Percentiles rank a stretch among this genome's conserved stretches.
Conservation (phyloP, 179 eudicot species). For the Silene noctiflora region DNA sequence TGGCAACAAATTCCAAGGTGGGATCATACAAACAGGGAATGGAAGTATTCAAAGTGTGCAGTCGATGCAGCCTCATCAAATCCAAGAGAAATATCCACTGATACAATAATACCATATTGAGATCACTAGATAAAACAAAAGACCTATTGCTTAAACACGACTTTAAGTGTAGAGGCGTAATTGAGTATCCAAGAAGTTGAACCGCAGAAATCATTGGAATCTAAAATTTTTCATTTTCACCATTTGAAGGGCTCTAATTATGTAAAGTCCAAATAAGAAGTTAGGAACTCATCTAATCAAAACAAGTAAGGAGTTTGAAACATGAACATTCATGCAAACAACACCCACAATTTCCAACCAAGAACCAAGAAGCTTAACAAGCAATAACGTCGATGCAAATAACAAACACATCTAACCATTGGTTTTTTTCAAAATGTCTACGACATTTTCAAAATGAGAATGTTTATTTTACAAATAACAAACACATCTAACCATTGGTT, state of each 20-base stretch:
- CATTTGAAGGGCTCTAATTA: too few species aligned
- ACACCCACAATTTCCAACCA: neutral
- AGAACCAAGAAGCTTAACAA: neutral
- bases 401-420: too few species aligned
- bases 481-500: too few species aligned
- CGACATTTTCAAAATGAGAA: too few species aligned
- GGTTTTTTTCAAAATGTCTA: too few species aligned
- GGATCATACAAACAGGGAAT: constrained; percentile 7
- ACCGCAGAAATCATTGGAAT: too few species aligned
- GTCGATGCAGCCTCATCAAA: neutral
- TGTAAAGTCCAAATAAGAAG: too few species aligned
- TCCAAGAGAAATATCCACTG: constrained; percentile 1
- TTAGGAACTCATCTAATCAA: neutral
- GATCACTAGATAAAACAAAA: too few species aligned
- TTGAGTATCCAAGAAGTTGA: too few species aligned
- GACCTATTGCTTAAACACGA: neutral
- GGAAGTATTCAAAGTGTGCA: neutral
- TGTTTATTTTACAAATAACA: too few species aligned
- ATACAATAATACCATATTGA: neutral
- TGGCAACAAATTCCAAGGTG: constrained; percentile 16
- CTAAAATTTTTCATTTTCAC: too few species aligned
- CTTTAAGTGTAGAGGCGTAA: neutral
- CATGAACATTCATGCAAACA: neutral
- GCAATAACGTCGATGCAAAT: neutral
- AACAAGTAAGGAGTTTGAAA: neutral